A percentile compares a stretch with the other conserved stretches of the same genome.
Evolutionary conservation across 139 green algal genomes (phyloP).

Genomic region (Monoraphidium neglectum): DNA sequence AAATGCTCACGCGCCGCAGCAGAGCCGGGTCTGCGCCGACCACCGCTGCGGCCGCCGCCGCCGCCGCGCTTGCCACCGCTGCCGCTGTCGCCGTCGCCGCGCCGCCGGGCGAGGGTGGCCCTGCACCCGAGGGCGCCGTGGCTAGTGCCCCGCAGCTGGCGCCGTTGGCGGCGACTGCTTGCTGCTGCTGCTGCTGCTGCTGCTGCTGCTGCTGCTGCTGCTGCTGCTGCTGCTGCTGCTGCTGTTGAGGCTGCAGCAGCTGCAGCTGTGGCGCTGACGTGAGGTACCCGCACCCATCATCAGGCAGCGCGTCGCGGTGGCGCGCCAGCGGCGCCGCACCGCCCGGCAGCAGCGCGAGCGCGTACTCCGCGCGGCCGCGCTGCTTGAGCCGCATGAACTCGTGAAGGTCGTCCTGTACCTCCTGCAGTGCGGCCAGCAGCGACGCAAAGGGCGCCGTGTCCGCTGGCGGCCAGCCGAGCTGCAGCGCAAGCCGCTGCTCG

Average conservation of each 20-base stretch:
- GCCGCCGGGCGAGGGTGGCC: neutral
- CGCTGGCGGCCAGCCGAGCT: conserved; percentile 28
- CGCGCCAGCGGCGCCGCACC: conserved; percentile 37
- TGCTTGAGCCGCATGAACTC: conserved; percentile 41
- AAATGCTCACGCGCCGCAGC: conserved; percentile 16
- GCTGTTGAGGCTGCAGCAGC: too few relatives aligned
- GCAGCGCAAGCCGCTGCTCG: conserved; percentile 33
- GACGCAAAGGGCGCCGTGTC: conserved; percentile 31
- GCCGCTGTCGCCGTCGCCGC: too few relatives aligned
- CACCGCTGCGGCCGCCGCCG: conserved; percentile 10
- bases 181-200: conserved; percentile 16
- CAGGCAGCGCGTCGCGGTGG: conserved; percentile 56
- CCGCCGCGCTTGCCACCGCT: neutral
- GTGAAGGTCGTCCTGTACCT: conserved; percentile 48
- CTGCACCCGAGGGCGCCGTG: too few relatives aligned
- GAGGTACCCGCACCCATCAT: conserved; percentile 40
- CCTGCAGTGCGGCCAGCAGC: conserved; percentile 37
- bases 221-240: too few relatives aligned
- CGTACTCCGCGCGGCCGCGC: conserved; percentile 44
- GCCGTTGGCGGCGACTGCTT: conserved; percentile 41
- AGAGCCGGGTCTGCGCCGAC: neutral
- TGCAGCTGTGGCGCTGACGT: neutral
- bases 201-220: too few relatives aligned
- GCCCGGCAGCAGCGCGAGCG: conserved; percentile 40
- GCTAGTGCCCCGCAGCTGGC: conserved; percentile 35